phyloP scores from a whole-genome alignment of 192 early-diverging fungal species.

The Entomortierella parvispora region DNA sequence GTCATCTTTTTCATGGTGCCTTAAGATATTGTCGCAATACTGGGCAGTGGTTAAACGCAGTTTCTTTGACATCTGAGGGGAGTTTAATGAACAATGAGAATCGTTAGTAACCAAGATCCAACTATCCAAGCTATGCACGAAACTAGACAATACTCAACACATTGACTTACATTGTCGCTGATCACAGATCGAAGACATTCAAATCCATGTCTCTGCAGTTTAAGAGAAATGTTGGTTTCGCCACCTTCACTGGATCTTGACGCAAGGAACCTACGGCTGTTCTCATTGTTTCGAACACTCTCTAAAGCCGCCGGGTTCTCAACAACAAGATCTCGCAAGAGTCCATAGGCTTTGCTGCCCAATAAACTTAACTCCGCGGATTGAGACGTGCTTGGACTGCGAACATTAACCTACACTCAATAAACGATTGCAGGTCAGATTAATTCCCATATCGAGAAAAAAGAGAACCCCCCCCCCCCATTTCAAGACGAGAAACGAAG shows the following conservation, averaged over 20 bases:
- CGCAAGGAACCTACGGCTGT: constrained; percentile 11
- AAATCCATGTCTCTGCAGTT: constrained; percentile 35
- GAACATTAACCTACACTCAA: constrained; percentile 3
- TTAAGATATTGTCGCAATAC: constrained; percentile 65
- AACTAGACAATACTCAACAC: background rate
- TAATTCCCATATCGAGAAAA: background rate
- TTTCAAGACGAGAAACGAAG: too few species aligned
- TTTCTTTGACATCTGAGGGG: constrained; percentile 29
- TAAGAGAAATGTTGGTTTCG: constrained; percentile 1
- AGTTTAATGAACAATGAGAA: background rate
- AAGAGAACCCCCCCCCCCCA: background rate
- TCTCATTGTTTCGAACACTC: constrained; percentile 5
- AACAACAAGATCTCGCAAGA: constrained; percentile 15
- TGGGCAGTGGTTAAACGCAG: constrained; percentile 50
- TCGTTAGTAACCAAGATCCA: too few species aligned
- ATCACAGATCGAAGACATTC: constrained; percentile 18
- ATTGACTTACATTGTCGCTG: constrained; percentile 14
- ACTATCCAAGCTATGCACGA: too few species aligned
- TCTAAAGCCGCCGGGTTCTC: constrained; percentile 3
- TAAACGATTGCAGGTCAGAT: too few species aligned
- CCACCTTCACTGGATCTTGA: background rate
- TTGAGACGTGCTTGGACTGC: background rate
- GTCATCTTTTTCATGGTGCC: constrained; percentile 34
- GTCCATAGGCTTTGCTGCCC: constrained; percentile 37
- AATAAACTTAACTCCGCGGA: constrained; percentile 21